phyloP scores from a whole-genome alignment of 805 yeast genomes.

The Phaffomyces thermotolerans region DNA sequence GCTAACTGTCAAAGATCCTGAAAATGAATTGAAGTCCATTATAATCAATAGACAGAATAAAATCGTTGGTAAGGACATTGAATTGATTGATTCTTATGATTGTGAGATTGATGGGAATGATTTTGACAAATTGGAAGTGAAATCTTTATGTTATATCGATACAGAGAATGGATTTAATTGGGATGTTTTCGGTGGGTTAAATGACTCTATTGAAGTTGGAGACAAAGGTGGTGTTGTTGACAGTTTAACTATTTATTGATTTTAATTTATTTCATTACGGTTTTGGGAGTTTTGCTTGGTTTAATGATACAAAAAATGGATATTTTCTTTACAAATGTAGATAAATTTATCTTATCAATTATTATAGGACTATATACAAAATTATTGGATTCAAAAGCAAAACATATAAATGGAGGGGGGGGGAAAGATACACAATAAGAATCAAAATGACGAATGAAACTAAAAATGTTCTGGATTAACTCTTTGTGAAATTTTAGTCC shows the following conservation, averaged over 20 bases:
- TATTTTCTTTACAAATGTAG: too few species aligned
- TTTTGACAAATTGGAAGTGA: slow-evolving; percentile 10
- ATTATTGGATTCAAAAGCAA: too few species aligned
- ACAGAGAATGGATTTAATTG: slow-evolving; percentile 4
- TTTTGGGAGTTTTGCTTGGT: not conserved
- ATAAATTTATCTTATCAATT: too few species aligned
- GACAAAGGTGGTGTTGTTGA: slow-evolving; percentile 2
- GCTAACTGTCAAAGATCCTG: not conserved
- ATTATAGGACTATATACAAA: too few species aligned
- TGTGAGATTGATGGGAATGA: slow-evolving; percentile 28
- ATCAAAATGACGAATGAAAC: not conserved
- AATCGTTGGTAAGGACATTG: slow-evolving; percentile 23
- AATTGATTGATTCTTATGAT: slow-evolving; percentile 29
- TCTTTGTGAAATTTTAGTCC: slow-evolving; percentile 82
- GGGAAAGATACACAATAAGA: not conserved
- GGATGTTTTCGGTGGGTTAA: slow-evolving; percentile 5
- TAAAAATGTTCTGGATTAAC: slow-evolving; percentile 50
- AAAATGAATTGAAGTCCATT: slow-evolving; percentile 5
- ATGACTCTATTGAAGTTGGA: not conserved
- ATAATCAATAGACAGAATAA: slow-evolving; percentile 15
- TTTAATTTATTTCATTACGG: not conserved
- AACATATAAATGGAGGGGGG: too few species aligned
- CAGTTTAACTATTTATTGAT: slow-evolving; percentile 5
- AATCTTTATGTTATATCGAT: slow-evolving; percentile 5
- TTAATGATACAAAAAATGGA: too few species aligned